Evolutionary conservation across 768 basidiomycete species (phyloP), one percentile per base, ranked within the genome.

Genomic region (Cystoderma amianthinum): DNA sequence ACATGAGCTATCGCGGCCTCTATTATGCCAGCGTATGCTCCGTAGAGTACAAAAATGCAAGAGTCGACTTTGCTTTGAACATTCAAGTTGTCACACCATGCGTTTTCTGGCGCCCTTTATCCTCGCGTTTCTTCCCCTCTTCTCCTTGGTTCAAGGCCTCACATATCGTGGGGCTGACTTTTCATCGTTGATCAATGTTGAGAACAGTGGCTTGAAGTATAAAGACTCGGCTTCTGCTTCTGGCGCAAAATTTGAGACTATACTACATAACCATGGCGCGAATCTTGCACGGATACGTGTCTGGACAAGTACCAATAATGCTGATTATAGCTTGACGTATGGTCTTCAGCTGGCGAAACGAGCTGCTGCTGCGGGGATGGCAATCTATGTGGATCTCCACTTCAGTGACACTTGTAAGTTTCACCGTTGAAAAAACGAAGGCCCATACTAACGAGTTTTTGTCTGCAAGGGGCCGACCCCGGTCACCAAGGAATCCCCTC

Each of bases 381-480:
- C 62, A 9, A 50, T 82, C 11, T 53, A 71, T 32, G 61, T 82
- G 7, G 78, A 82, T 48, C 53, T 81, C 35, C 79, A 82, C 48
- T 80, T 71, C 52, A 79, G 77, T 51, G 79, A 82, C 49, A 79
- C 72, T n/a, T 76, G 76, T 77, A 45, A 20, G 68, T 60, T 25
- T 21, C 16, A 16, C 21, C n/a, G n/a, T n/a, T n/a, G n/a, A n/a
- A n/a, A n/a, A n/a, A n/a, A n/a, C n/a, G n/a, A n/a, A n/a, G n/a
- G n/a, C n/a, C n/a, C n/a, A n/a, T n/a, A n/a, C n/a, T n/a, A n/a
- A n/a, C n/a, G n/a, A n/a, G n/a, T 39, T 42, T 30, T 4, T 20
- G 10, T 6, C 13, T 30, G 13, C 3, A 36, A 79, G 77, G 80
- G 80, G 80, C 80, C 1, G 78, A 82, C 55, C 78, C 80, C 1